Percentiles rank a stretch among this genome's conserved stretches.
Evolutionary conservation across 257 asterid species (phyloP).

Genomic region (Solanum piurae): DNA sequence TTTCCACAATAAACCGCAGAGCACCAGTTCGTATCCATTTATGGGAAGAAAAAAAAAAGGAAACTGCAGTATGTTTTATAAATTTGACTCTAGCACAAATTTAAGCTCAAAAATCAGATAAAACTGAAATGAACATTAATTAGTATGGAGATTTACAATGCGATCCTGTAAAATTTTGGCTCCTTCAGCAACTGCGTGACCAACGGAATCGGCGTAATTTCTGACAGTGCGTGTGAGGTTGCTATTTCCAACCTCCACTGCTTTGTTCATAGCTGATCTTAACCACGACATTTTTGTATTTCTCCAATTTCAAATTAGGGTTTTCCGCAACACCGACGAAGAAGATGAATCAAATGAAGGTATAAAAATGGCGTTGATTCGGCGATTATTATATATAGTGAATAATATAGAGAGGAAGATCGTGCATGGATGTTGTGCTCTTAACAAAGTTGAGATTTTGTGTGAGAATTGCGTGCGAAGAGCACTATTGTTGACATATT

Average conservation of each 20-base stretch:
- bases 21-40: background rate
- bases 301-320: background rate
- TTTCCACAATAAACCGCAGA: background rate
- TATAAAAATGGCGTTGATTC: background rate
- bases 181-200: slow-evolving; percentile 94
- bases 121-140: background rate
- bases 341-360: background rate
- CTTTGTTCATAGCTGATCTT: slow-evolving; percentile 92
- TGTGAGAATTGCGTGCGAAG: background rate
- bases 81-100: too few relatives aligned
- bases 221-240: slow-evolving; percentile 84
- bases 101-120: background rate
- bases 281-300: slow-evolving; percentile 70
- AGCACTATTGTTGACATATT: background rate
- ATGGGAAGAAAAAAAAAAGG: too few relatives aligned
- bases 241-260: slow-evolving; percentile 96
- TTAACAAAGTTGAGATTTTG: background rate
- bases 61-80: background rate
- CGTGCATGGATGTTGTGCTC: background rate
- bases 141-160: slow-evolving; percentile 32
- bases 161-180: slow-evolving; percentile 90
- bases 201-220: slow-evolving; percentile 83
- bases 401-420: background rate
- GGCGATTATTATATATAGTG: background rate
- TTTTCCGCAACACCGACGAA: background rate